phyloP scores from a whole-genome alignment of 345 rosid genomes.

The Durio zibethinus region DNA sequence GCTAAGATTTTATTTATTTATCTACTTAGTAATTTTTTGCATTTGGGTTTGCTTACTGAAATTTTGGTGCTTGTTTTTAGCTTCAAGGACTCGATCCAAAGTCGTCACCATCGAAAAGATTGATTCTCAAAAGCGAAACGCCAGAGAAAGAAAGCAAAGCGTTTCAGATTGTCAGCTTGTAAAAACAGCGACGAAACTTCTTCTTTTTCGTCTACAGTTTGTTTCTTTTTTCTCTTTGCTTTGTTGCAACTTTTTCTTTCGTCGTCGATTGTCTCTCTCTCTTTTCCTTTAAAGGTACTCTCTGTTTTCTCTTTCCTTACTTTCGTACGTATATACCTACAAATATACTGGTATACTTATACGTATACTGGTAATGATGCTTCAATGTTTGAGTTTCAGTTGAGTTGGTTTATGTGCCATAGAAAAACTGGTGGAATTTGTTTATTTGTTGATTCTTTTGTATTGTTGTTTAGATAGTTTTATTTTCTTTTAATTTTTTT shows the following conservation, averaged over 20 bases:
- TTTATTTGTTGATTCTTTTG: not conserved
- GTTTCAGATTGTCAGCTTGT: not conserved
- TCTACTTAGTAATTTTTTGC: not conserved
- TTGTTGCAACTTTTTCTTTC: conserved; percentile 10
- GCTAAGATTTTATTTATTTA: not conserved
- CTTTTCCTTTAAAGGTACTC: not conserved
- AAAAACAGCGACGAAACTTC: not conserved
- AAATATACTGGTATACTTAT: not conserved
- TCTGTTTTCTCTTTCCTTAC: not conserved
- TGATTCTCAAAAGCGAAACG: conserved; percentile 18
- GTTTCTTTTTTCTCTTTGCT: not conserved
- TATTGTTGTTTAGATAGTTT: not conserved
- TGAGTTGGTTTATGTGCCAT: not conserved
- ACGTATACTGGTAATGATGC: not conserved
- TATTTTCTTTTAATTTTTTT: not conserved
- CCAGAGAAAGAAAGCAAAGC: conserved; percentile 2
- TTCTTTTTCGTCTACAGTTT: not conserved
- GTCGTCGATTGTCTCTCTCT: conserved; percentile 11
- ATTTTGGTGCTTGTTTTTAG: not conserved
- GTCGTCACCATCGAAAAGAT: conserved; percentile 22
- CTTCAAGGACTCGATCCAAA: conserved; percentile 33
- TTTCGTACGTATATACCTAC: not conserved
- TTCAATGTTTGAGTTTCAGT: not conserved
- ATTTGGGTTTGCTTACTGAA: not conserved
- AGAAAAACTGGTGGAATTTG: not conserved